phyloP scores from a whole-genome alignment of 1,284 basidiomycete genomes.

The Heterobasidion occidentale region DNA sequence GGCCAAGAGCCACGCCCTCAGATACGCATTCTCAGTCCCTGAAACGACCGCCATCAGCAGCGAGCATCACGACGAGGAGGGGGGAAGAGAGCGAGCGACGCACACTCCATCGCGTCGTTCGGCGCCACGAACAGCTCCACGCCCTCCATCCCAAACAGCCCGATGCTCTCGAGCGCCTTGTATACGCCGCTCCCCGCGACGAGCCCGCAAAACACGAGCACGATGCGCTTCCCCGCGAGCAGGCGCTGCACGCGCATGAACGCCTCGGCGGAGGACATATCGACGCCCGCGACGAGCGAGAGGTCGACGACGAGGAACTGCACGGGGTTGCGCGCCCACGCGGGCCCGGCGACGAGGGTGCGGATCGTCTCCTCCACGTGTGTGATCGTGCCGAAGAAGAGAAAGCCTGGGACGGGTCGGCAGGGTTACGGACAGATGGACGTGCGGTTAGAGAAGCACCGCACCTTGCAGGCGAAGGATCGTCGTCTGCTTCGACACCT shows the following conservation, averaged over 20 bases:
- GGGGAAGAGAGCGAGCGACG: constrained; percentile 19
- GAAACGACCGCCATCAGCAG: neutral
- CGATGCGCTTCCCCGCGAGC: constrained; percentile 68
- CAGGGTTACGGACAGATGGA: neutral
- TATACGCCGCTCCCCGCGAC: constrained; percentile 54
- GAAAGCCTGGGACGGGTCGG: constrained; percentile 45
- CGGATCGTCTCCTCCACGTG: constrained; percentile 81
- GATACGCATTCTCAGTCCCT: constrained; percentile 89
- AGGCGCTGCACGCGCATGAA: constrained; percentile 89
- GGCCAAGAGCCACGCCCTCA: constrained; percentile 67
- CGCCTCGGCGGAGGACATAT: constrained; percentile 93
- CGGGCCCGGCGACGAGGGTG: constrained; percentile 62
- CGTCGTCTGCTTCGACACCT: constrained; percentile 88
- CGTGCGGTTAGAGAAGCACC: constrained; percentile 4
- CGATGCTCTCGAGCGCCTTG: constrained; percentile 66
- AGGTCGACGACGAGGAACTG: constrained; percentile 89
- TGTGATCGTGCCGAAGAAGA: constrained; percentile 96
- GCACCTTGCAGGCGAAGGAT: constrained; percentile 83
- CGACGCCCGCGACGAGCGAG: constrained; percentile 80
- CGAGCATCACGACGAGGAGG: neutral
- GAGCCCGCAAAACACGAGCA: constrained; percentile 88
- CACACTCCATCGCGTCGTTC: constrained; percentile 92
- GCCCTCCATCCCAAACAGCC: constrained; percentile 65
- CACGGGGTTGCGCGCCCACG: constrained; percentile 77
- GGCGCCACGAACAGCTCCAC: constrained; percentile 83